These are phyloP conservation scores for Lunularia cruciata DNA, from an alignment of 225 moss, liverwort and hornwort genomes.

Conservation along the genomic window DNA sequence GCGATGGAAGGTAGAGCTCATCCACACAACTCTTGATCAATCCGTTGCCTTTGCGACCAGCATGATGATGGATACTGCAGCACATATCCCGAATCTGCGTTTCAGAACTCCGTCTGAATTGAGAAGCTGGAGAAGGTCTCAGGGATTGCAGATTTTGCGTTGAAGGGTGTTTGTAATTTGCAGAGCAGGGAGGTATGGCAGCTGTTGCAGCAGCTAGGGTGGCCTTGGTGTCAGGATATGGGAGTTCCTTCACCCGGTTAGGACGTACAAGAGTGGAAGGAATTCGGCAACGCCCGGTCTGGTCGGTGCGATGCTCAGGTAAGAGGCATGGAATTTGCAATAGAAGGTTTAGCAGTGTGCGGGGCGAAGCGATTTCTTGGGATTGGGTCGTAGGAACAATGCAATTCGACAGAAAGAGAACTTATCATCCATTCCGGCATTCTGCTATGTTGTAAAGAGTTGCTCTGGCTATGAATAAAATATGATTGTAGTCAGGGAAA, in stretches of 20 bases:
- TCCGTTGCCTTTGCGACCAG: too few species aligned
- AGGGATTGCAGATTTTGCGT: too few species aligned
- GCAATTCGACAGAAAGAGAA: neutral
- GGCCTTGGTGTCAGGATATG: conserved; percentile 1
- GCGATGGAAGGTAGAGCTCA: too few species aligned
- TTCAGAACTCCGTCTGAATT: too few species aligned
- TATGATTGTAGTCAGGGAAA: neutral
- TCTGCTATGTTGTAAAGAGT: too few species aligned
- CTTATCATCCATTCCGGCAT: neutral
- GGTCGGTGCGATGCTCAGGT: conserved; percentile 19
- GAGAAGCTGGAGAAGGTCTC: too few species aligned
- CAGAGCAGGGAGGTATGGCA: neutral
- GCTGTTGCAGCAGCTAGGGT: neutral
- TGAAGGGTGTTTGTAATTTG: neutral
- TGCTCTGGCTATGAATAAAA: neutral
- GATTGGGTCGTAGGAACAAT: neutral
- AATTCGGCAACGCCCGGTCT: neutral
- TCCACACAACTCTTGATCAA: too few species aligned
- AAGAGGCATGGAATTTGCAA: neutral
- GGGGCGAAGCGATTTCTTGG: neutral
- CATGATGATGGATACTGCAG: too few species aligned
- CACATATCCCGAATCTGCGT: too few species aligned
- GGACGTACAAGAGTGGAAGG: neutral
- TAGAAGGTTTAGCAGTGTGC: too few species aligned
- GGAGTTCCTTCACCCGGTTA: neutral